These are phyloP conservation scores for Condylostoma magnum DNA, from an alignment of 169 alveolate genomes.

Conservation along the genomic window DNA sequence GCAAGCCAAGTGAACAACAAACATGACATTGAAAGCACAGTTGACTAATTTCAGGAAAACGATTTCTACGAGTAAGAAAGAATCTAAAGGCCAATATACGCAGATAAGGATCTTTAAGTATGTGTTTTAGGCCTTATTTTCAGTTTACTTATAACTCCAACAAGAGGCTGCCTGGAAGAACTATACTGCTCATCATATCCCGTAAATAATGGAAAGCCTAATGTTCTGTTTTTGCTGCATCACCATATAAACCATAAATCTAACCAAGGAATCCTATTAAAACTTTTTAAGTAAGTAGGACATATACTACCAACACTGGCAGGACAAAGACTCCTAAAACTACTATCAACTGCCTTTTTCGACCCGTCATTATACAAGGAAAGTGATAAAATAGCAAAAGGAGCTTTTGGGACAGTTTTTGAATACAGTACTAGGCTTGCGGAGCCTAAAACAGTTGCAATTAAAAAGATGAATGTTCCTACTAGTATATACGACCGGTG, in stretches of 20 bases:
- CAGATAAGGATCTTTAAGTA: slow-evolving; percentile 82
- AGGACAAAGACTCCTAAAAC: slow-evolving; percentile 76
- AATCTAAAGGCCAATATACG: slow-evolving; percentile 65
- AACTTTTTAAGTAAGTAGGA: slow-evolving; percentile 33
- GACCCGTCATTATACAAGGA: slow-evolving; percentile 67
- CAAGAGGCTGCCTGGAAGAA: slow-evolving; percentile 84
- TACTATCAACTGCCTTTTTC: slow-evolving; percentile 63
- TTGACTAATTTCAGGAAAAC: slow-evolving; percentile 53
- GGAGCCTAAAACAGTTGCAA: slow-evolving; percentile 78
- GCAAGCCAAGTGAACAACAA: too few species aligned
- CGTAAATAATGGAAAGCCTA: slow-evolving; percentile 73
- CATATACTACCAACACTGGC: slow-evolving; percentile 65
- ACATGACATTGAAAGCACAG: neutral
- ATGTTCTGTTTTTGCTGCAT: slow-evolving; percentile 76
- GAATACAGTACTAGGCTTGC: slow-evolving; percentile 67
- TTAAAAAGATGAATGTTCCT: slow-evolving; percentile 76
- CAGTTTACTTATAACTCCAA: slow-evolving; percentile 76
- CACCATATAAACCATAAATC: slow-evolving; percentile 79
- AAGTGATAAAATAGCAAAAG: slow-evolving; percentile 81
- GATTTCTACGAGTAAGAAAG: slow-evolving; percentile 74
- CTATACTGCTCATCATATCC: slow-evolving; percentile 84
- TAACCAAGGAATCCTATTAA: slow-evolving; percentile 63
- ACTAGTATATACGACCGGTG: slow-evolving; percentile 78
- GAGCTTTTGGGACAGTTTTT: slow-evolving; percentile 85
- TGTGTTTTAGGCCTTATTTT: slow-evolving; percentile 63